phyloP scores from a whole-genome alignment of 768 basidiomycete genomes.

The Agaricus subrufescens region DNA sequence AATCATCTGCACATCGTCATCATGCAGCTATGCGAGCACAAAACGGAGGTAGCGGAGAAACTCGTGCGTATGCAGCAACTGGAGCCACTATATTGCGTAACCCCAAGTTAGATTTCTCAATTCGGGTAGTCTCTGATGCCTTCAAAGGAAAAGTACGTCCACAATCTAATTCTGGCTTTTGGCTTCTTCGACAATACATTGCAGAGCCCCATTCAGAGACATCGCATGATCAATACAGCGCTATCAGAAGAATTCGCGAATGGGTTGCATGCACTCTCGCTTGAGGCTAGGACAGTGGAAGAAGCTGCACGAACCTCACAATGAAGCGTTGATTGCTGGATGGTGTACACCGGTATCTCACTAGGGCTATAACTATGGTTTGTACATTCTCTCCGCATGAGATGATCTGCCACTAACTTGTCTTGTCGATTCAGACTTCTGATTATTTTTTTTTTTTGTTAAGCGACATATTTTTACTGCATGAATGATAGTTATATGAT shows the following conservation, averaged over 20 bases:
- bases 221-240: slow-evolving; percentile 72
- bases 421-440: background rate
- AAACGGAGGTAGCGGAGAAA: slow-evolving; percentile 67
- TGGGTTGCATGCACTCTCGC: slow-evolving; percentile 73
- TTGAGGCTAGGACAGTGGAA: slow-evolving; percentile 67
- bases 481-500: slow-evolving; percentile 1
- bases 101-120: slow-evolving; percentile 59
- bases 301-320: slow-evolving; percentile 25
- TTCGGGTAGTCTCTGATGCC: slow-evolving; percentile 65
- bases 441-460: slow-evolving; percentile 1
- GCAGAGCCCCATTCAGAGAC: slow-evolving; percentile 74
- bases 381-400: background rate
- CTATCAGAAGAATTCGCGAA: slow-evolving; percentile 65
- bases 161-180: slow-evolving; percentile 7
- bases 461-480: slow-evolving; percentile 4
- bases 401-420: background rate
- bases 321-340: background rate
- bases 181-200: slow-evolving; percentile 10
- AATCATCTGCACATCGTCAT: slow-evolving; percentile 83
- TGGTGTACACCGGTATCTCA: background rate
- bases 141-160: slow-evolving; percentile 69
- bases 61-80: slow-evolving; percentile 52
- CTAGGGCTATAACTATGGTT: background rate
- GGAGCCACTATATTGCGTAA: slow-evolving; percentile 4
- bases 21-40: slow-evolving; percentile 76